Percentiles rank a stretch among this genome's conserved stretches.
Conservation (phyloP, 169 alveolate genomes). For the Plasmodium relictum region DNA sequence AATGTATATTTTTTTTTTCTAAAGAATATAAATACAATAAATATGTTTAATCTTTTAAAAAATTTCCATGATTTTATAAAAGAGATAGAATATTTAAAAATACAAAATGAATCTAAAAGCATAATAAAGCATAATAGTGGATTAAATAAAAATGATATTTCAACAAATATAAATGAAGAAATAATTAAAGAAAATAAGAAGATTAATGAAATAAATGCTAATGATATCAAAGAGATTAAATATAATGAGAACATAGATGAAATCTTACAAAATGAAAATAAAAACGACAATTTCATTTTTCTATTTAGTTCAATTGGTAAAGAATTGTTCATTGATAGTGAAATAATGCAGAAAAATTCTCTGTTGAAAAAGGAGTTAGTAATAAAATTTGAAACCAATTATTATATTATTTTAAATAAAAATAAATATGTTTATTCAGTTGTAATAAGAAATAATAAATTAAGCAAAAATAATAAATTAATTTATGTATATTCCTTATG, state of each 20-base stretch:
- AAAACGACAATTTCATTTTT: not conserved
- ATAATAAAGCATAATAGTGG: not conserved
- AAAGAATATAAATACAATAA: too few species aligned
- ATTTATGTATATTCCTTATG: slow-evolving; percentile 14
- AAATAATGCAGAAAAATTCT: not conserved
- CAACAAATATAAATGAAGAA: too few species aligned
- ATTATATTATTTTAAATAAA: not conserved
- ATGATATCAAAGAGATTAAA: not conserved
- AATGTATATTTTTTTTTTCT: too few species aligned
- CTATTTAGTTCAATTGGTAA: slow-evolving; percentile 34
- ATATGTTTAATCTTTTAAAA: too few species aligned
- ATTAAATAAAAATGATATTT: not conserved
- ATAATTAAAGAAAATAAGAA: too few species aligned
- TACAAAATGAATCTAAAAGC: not conserved
- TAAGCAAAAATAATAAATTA: not conserved
- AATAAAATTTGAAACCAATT: slow-evolving; percentile 11
- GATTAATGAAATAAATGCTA: too few species aligned
- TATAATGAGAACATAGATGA: not conserved
- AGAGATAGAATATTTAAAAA: not conserved
- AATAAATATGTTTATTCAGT: slow-evolving; percentile 24
- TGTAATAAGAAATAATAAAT: not conserved
- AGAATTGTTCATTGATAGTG: slow-evolving; percentile 7
- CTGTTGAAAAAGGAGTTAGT: slow-evolving; percentile 1
- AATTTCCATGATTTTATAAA: not conserved
- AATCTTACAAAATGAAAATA: not conserved